Conservation (phyloP, 2,329 filamentous ascomycete species). For the Colletotrichum lupini region DNA sequence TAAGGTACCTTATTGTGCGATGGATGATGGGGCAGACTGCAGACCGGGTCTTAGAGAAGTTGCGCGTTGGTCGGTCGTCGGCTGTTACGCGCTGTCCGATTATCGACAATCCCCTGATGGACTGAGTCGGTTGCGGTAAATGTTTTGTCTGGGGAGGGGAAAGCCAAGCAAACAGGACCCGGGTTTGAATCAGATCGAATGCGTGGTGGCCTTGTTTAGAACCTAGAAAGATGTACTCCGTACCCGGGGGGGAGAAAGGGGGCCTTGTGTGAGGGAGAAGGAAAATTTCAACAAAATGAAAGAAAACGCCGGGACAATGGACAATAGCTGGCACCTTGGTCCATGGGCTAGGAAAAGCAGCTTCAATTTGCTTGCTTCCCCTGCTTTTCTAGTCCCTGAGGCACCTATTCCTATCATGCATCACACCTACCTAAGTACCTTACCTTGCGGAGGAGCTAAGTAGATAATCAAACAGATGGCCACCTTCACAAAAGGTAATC, state of each 20-base stretch:
- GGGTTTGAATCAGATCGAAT: not conserved
- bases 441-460: too few species aligned
- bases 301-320: not conserved
- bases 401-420: not conserved
- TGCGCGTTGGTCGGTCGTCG: not conserved
- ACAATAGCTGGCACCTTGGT: not conserved
- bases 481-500: not conserved
- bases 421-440: not conserved
- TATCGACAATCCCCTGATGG: not conserved
- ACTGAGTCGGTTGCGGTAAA: not conserved
- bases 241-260: not conserved
- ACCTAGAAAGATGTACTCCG: not conserved
- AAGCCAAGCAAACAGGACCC: not conserved
- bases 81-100: not conserved
- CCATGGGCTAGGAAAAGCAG: not conserved
- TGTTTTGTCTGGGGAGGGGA: not conserved
- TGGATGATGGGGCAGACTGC: not conserved
- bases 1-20: not conserved
- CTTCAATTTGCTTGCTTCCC: not conserved
- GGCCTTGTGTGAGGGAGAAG: not conserved
- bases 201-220: not conserved
- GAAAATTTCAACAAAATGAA: not conserved
- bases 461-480: not conserved
- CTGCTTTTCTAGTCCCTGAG: not conserved
- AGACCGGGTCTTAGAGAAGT: not conserved